Percentiles rank a stretch among this genome's conserved stretches.
Conservation (phyloP, 2,329 filamentous ascomycete genomes). For the Aspergillus cejpii region DNA sequence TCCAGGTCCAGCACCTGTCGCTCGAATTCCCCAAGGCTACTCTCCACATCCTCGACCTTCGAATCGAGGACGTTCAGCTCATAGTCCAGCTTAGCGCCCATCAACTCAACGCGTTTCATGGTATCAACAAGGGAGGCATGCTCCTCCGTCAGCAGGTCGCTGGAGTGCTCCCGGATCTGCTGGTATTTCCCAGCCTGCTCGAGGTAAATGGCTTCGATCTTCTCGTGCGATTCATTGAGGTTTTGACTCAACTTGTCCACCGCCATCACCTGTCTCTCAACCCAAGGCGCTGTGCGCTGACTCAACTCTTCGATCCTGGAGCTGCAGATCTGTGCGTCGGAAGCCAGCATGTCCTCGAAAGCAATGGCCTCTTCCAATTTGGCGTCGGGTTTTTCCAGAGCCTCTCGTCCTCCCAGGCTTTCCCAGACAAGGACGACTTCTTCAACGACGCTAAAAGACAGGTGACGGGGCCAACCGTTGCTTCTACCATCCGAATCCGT, state of each 20-base stretch:
- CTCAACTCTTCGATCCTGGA: conserved; percentile 35
- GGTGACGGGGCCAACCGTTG: conserved; percentile 35
- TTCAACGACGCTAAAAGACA: conserved; percentile 46
- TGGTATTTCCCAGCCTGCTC: conserved; percentile 65
- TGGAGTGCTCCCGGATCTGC: conserved; percentile 58
- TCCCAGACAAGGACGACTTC: conserved; percentile 39
- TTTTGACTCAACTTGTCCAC: conserved; percentile 56
- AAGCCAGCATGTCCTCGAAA: conserved; percentile 36
- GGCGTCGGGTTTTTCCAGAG: conserved; percentile 32
- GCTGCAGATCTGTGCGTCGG: conserved; percentile 33
- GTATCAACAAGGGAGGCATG: conserved; percentile 61
- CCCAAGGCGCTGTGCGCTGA: conserved; percentile 38
- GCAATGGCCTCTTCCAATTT: conserved; percentile 38
- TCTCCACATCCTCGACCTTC: conserved; percentile 80
- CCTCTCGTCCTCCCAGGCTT: conserved; percentile 19
- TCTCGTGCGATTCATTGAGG: conserved; percentile 57
- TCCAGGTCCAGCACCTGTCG: conserved; percentile 68
- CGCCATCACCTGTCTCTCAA: conserved; percentile 37
- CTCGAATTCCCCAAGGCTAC: conserved; percentile 72
- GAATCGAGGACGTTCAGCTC: conserved; percentile 74
- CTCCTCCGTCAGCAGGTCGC: conserved; percentile 64
- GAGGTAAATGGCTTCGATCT: conserved; percentile 61
- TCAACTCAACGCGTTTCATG: conserved; percentile 69
- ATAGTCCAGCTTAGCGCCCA: conserved; percentile 83
- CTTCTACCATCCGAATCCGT: conserved; percentile 18